A percentile compares a stretch with the other conserved stretches of the same genome.
Evolutionary conservation across 2,329 filamentous ascomycete species (phyloP).

Genomic region (Colletotrichum falcatum): DNA sequence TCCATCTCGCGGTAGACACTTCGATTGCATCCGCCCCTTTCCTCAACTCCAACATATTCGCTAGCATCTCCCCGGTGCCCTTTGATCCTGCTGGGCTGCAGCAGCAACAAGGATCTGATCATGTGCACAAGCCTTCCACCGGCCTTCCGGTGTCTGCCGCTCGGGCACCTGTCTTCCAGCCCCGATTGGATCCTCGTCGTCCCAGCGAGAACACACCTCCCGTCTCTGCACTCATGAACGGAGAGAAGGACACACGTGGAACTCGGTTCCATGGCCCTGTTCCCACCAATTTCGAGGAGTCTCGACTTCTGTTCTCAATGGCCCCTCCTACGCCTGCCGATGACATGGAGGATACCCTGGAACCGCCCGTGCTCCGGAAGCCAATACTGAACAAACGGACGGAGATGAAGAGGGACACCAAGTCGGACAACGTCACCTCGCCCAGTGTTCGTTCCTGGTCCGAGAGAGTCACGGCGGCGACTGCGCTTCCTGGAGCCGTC

Average conservation of each 20-base stretch:
- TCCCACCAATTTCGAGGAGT: slow-evolving; percentile 27
- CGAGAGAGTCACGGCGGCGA: slow-evolving; percentile 61
- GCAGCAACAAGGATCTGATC: background rate
- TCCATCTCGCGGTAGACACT: slow-evolving; percentile 33
- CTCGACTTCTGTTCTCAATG: slow-evolving; percentile 17
- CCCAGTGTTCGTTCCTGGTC: slow-evolving; percentile 38
- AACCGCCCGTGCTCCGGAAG: background rate
- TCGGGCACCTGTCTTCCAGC: slow-evolving; percentile 62
- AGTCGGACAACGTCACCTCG: slow-evolving; percentile 41
- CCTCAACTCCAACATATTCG: slow-evolving; percentile 13
- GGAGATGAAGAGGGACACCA: slow-evolving; percentile 38
- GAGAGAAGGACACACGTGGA: background rate
- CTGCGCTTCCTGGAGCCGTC: slow-evolving; percentile 60
- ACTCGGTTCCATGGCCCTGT: slow-evolving; percentile 20
- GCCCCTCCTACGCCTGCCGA: slow-evolving; percentile 37
- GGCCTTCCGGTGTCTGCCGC: slow-evolving; percentile 60
- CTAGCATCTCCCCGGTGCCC: slow-evolving; percentile 4
- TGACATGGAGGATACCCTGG: slow-evolving; percentile 26
- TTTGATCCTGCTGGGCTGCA: background rate
- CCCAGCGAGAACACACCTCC: slow-evolving; percentile 43
- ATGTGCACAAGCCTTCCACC: slow-evolving; percentile 46
- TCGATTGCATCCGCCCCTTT: slow-evolving; percentile 24
- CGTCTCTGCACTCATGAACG: slow-evolving; percentile 43
- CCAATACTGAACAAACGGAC: background rate
- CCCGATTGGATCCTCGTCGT: slow-evolving; percentile 46